Base-by-base conservation (phyloP, 192 early-diverging fungal genomes). In the Chytriomyces sp. region DNA sequence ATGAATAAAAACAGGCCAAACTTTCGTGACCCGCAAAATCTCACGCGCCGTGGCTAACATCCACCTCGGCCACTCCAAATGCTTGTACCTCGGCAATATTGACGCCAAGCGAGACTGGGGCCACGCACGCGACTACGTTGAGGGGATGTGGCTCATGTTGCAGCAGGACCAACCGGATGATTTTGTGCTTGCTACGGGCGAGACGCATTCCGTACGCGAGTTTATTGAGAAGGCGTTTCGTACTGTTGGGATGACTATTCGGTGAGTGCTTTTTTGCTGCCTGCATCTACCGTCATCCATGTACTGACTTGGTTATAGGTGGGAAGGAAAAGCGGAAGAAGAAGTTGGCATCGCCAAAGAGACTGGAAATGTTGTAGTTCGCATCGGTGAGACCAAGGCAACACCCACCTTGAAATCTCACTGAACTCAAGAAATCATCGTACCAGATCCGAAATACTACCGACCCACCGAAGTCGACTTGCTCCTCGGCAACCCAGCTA, bases 21-120 rank as follows among this genome's bases (percentile, higher is more conserved):
- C 92, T 24, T 93, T 93, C 68, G 92, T 93, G 50, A 92, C 92
- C 13, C 87, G 92, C 68, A 92, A 93, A 80, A 93, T 93, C 69
- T 89, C 91, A 61, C 82, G 90, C 60, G 92, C 91, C 48, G 92
- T 93, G 20, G 92, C 92, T 47, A 85, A 89, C 77, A 92, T 93
- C 74, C 82, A 89, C 49, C 80, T 92, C 45, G 90, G 90, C 35
- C 82, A 86, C 67, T 88, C 92, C 69, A 85, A 90, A 62, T 91
- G 90, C 78, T 66, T 93, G 10, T 92, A 90, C 79, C 82, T 93
- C 45, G 92, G 92, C 70, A 93, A 93, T 78, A 79, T 93, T 45
- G 91, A 93, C 81, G 88, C 92, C 61, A 91, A 91, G 81, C 86
- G 92, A 82, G 92, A 93, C 83, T 93, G 92, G 92, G 92, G 92